Percentiles rank a stretch among this genome's conserved stretches.
Evolutionary conservation across 495 filamentous ascomycete genomes (phyloP).

Genomic region (Cairneyella variabilis): DNA sequence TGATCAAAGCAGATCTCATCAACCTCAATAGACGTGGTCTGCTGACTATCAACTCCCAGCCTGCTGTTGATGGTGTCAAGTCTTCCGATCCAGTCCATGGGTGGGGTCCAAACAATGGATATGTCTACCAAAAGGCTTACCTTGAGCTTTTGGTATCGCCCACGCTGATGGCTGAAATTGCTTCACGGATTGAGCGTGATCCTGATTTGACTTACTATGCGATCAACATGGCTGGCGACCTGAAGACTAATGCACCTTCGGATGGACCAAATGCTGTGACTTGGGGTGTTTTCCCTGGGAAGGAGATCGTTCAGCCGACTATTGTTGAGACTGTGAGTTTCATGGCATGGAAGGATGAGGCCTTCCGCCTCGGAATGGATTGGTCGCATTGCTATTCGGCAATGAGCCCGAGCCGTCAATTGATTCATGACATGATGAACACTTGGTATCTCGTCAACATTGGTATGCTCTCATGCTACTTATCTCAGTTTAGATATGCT

Average conservation of each 20-base stretch:
- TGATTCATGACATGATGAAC: slow-evolving; percentile 82
- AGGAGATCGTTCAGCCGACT: slow-evolving; percentile 99
- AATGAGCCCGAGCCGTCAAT: slow-evolving; percentile 69
- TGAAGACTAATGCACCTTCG: slow-evolving; percentile 78
- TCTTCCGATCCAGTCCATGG: slow-evolving; percentile 83
- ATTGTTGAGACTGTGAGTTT: slow-evolving; percentile 98
- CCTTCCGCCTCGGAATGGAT: slow-evolving; percentile 84
- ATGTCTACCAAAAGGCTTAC: slow-evolving; percentile 98
- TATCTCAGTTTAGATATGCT: slow-evolving; percentile 15
- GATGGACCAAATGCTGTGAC: slow-evolving; percentile 95
- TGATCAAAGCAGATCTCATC: slow-evolving; percentile 71
- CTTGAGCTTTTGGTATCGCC: slow-evolving; percentile 86
- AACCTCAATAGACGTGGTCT: slow-evolving; percentile 81
- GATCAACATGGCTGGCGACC: slow-evolving; percentile 72
- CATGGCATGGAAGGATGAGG: slow-evolving; percentile 98
- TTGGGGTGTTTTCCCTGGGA: slow-evolving; percentile 98
- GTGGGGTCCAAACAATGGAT: slow-evolving; percentile 93
- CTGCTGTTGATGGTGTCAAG: slow-evolving; percentile 88
- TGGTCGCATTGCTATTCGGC: slow-evolving; percentile 90
- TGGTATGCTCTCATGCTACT: slow-evolving; percentile 50
- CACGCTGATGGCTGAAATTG: slow-evolving; percentile 70
- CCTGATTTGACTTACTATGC: slow-evolving; percentile 89
- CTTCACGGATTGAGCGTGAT: slow-evolving; percentile 73
- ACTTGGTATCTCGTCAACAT: slow-evolving; percentile 94
- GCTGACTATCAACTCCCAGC: slow-evolving; percentile 97